These are phyloP conservation scores for Pulveroboletus sp. DNA, from an alignment of 768 basidiomycete species.

Conservation along the genomic window DNA sequence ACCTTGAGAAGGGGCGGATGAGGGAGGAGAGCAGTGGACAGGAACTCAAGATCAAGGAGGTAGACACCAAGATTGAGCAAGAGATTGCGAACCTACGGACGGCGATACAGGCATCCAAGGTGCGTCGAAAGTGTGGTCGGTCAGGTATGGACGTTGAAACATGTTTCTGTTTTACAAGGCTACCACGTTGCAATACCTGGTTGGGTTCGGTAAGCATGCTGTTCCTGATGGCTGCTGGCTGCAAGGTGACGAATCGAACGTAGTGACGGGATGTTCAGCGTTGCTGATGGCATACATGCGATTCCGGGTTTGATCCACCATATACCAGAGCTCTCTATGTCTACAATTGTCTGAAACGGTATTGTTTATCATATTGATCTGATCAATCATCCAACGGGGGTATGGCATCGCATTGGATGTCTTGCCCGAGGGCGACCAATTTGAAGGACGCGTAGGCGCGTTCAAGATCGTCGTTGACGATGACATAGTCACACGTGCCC, in stretches of 20 bases:
- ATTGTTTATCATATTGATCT: background rate
- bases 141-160: conserved; percentile 2
- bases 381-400: conserved; percentile 60
- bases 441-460: conserved; percentile 78
- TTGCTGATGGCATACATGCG: conserved; percentile 85
- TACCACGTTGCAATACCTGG: conserved; percentile 82
- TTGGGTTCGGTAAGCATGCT: conserved; percentile 70
- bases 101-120: conserved; percentile 83
- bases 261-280: conserved; percentile 84
- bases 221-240: background rate
- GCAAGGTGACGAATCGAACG: conserved; percentile 3
- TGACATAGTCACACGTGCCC: conserved; percentile 73
- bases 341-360: conserved; percentile 5
- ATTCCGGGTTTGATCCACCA: conserved; percentile 44
- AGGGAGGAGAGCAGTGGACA: conserved; percentile 89
- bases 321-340: background rate
- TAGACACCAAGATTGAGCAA: conserved; percentile 95
- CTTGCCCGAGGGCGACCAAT: conserved; percentile 70
- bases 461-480: conserved; percentile 90
- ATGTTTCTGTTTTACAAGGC: conserved; percentile 42
- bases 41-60: conserved; percentile 95
- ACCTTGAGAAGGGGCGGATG: conserved; percentile 95
- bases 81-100: conserved; percentile 88
- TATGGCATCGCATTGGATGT: conserved; percentile 56
- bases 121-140: conserved; percentile 22